Base-by-base conservation (phyloP, 768 basidiomycete species). In the Serendipita indica region DNA sequence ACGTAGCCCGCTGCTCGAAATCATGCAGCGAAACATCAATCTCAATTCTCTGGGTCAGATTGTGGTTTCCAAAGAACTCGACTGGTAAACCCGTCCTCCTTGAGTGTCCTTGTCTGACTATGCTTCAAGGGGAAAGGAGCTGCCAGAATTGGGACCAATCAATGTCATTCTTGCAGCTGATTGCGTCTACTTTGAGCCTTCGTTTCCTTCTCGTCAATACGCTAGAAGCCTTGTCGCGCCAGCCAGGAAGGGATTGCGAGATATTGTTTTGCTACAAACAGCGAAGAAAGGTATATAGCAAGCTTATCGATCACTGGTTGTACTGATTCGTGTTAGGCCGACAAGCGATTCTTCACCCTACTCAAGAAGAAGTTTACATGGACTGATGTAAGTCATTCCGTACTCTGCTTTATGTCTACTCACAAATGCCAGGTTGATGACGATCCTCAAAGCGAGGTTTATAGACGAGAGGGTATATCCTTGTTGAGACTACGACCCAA, bases 191-290 rank as follows among this genome's bases (percentile, higher is more conserved):
- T 91, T 89, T 63, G 92, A 96, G 70, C 89, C 90, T 12, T 82
- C 89, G 0, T 97, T 96, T 65, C 85, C 90, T 92, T 12, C 79
- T 97, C 0, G 86, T 92, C 1, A 70, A 82, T 62, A 93, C 91
- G 0, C 74, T 97, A 32, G 75, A 72, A 33, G 78, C 83, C 41
- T 77, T 94, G 34, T 73, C 68, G 2, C 1, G 67, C 66, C 27
- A 72, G 75, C 20, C 67, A 69, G 34, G 69, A 70, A n/a, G n/a
- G n/a, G n/a, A n/a, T 18, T 78, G 84, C 16, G 84, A 89, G 59
- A 77, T 93, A 37, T 69, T 94, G 33, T 91, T 97, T 70, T 92
- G 89, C 67, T 94, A 91, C 73, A 92, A 92, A 72, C 94, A 93
- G 67, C 77, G 92, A 57, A 77, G 92, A 71, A 93, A 90, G 79